Base-by-base conservation (phyloP, 352 stramenopile genomes). In the Phytopythium ostracodes region DNA sequence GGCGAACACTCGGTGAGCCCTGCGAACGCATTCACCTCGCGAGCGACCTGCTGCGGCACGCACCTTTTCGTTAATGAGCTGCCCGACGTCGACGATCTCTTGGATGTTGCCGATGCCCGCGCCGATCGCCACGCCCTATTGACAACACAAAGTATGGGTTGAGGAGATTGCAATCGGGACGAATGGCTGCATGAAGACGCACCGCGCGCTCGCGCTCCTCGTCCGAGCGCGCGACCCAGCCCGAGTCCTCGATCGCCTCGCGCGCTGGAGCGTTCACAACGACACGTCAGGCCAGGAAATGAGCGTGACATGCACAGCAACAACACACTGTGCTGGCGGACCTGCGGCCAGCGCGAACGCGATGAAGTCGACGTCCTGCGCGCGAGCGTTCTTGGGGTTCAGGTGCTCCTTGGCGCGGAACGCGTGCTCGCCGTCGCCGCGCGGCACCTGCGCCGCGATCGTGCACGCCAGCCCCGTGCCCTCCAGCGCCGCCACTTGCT, bases 101-200 rank as follows among this genome's bases (percentile, higher is more conserved):
- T 94, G 76, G 25, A 94, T 88, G 62, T 96, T 94, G 10, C 84
- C 88, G 51, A 95, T 96, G n/a, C 78, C 87, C 22, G 88, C 82
- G 24, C 86, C 87, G 47, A 97, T 79, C 29, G 86, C 86, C 29
- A 95, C 85, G n/a, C 88, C 86, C 81, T 96, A 42, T 36, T n/a
- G 31, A 29, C 20, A 56, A 22, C 33, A n/a, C n/a, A n/a, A n/a
- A n/a, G n/a, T n/a, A n/a, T n/a, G n/a, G n/a, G n/a, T n/a, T n/a
- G n/a, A n/a, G n/a, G n/a, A n/a, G n/a, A 3, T 15, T 11, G 15
- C 2, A 22, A n/a, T 25, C n/a, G n/a, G n/a, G n/a, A n/a, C n/a
- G n/a, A n/a, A n/a, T n/a, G n/a, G n/a, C n/a, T n/a, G n/a, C n/a
- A n/a, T n/a, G n/a, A n/a, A n/a, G n/a, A 55, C 42, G 15, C 38